These are phyloP conservation scores for Fusarium euwallaceae DNA, from an alignment of 2,329 filamentous ascomycete species.

Conservation along the genomic window DNA sequence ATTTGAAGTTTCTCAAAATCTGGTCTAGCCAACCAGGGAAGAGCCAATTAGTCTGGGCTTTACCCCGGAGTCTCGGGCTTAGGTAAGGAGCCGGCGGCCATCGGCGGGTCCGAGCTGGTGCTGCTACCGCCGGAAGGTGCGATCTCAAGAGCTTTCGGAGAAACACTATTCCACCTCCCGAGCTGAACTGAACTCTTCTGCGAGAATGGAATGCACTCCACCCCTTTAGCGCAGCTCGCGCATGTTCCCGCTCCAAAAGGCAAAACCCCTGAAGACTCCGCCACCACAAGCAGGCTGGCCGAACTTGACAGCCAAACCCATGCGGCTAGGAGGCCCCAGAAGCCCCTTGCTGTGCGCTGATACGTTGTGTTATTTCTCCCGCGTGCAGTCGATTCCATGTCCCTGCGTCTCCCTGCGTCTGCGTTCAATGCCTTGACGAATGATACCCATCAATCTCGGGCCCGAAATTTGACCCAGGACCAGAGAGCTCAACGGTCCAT, in stretches of 20 bases:
- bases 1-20: conserved; percentile 13
- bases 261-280: background rate
- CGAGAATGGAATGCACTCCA: background rate
- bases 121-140: too few relatives aligned
- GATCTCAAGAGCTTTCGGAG: background rate
- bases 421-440: conserved; percentile 9
- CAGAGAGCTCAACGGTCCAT: conserved; percentile 14
- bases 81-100: background rate
- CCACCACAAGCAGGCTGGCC: conserved; percentile 12
- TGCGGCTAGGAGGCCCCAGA: conserved; percentile 27
- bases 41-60: conserved; percentile 3
- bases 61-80: conserved; percentile 28
- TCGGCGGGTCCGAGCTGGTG: background rate
- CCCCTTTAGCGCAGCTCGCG: background rate
- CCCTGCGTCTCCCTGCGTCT: conserved; percentile 29
- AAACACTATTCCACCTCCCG: background rate
- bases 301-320: conserved; percentile 16
- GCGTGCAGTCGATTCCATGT: conserved; percentile 7
- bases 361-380: conserved; percentile 23
- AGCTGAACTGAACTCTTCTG: background rate
- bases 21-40: conserved; percentile 28
- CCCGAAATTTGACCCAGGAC: conserved; percentile 34
- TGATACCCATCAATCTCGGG: conserved; percentile 32
- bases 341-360: conserved; percentile 34
- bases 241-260: background rate